A percentile compares a stretch with the other conserved stretches of the same genome.
phyloP scores from a whole-genome alignment of 116 monocot genomes.

The Zostera marina region DNA sequence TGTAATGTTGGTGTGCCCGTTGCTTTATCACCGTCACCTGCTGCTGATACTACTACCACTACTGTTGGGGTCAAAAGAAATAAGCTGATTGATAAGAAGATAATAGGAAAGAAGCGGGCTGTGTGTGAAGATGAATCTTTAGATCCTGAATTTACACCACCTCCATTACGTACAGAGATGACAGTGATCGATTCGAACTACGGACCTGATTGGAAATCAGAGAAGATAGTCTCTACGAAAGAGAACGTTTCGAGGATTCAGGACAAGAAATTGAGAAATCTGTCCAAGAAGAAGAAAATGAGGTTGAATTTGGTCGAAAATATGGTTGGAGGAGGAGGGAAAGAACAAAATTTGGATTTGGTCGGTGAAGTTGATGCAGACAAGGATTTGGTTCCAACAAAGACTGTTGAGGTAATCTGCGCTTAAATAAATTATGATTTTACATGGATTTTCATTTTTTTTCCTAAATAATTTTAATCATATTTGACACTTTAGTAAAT shows the following conservation, averaged over 20 bases:
- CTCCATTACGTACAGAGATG: slow-evolving; percentile 44
- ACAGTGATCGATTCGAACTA: slow-evolving; percentile 82
- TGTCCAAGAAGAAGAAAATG: slow-evolving; percentile 40
- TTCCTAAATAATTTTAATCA: too few relatives aligned
- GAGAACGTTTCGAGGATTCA: slow-evolving; percentile 63
- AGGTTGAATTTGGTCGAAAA: not conserved
- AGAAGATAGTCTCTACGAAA: slow-evolving; percentile 51
- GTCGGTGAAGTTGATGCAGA: not conserved
- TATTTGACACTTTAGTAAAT: too few relatives aligned
- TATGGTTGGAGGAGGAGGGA: not conserved
- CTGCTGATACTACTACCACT: slow-evolving; percentile 18
- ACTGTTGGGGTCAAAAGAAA: slow-evolving; percentile 25
- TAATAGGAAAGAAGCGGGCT: slow-evolving; percentile 11
- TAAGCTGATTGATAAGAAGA: slow-evolving; percentile 10
- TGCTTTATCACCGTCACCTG: slow-evolving; percentile 1
- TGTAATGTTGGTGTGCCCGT: not conserved
- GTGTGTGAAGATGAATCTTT: not conserved
- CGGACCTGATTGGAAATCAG: slow-evolving; percentile 52
- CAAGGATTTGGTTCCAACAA: not conserved
- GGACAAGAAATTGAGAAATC: slow-evolving; percentile 47
- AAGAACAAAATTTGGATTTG: not conserved
- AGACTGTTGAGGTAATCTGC: not conserved
- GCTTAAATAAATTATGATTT: too few relatives aligned
- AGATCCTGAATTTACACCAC: slow-evolving; percentile 1
- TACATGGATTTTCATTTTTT: too few relatives aligned